Evolutionary conservation across 257 asterid genomes (phyloP), one percentile per base, ranked within the genome.

Genomic region (Nicotiana knightiana): DNA sequence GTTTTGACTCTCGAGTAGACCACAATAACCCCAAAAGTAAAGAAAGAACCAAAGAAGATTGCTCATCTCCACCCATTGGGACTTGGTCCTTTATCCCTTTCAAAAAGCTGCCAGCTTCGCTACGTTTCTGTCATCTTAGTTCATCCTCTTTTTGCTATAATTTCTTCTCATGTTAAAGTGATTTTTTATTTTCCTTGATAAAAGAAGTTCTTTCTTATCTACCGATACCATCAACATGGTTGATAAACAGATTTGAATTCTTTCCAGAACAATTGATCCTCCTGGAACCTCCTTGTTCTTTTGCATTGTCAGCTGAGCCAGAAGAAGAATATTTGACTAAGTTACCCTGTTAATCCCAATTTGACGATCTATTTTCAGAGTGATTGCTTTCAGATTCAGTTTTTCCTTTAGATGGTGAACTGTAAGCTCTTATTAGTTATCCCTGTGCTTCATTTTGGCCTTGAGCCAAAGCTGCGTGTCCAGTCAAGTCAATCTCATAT

Each of bases 241-340:
- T 26, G n/a, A 75, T 28, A 30, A 15, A 28, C 80, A 28, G 28
- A 28, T 51, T 37, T 24, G 21, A 51, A 26, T 75, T 75, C 43
- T 51, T 75, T 16, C 63, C 57, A 15, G 53, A 51, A 57, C 17
- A 51, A 75, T 75, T 75, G 46, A 51, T 75, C 63, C 28, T 75
- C 80, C 64, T 75, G 63, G 63, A 75, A 75, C 80, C 63, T 75
- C 64, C 79, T 73, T 51, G 64, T 75, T 28, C 37, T 75, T 53
- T 10, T 75, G 46, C 53, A 51, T 75, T 51, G 80, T 51, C 46
- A 18, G 17, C 12, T 75, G 64, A 75, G 28, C 63, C 63, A 15
- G 80, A 51, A 75, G 63, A 75, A 51, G 28, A 51, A 7, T 62
- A 9, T 75, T 75, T 7, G 28, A 51, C 17, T 7, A 51, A 28